Evolutionary conservation across 352 stramenopile genomes (phyloP).

Genomic region (Blastocystis sp.): DNA sequence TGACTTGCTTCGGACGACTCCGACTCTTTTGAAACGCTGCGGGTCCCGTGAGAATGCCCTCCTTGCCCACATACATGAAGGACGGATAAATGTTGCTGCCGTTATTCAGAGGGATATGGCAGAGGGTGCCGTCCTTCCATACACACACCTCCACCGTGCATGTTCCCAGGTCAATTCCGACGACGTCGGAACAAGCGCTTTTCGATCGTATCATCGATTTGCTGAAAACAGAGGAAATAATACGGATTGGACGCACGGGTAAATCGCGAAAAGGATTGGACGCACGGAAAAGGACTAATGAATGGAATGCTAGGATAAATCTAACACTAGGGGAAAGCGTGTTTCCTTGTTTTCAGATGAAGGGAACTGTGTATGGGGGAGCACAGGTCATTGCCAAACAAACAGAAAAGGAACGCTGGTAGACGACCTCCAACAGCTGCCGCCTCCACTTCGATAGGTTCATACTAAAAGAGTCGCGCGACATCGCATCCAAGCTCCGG

Average conservation of each 20-base stretch:
- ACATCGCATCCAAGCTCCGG: neutral
- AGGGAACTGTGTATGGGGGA: no score
- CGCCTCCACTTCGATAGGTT: neutral
- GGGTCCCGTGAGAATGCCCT: neutral
- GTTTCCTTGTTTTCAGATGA: no score
- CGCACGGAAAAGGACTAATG: no score
- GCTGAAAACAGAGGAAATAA: neutral
- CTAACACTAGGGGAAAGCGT: no score
- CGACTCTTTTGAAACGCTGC: neutral
- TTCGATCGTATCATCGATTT: no score
- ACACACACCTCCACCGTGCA: neutral
- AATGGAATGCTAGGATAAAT: no score
- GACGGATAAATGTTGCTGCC: neutral
- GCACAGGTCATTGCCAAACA: no score
- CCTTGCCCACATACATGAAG: neutral
- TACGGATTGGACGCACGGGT: neutral
- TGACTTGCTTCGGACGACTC: neutral
- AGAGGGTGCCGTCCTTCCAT: neutral
- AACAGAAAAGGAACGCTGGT: neutral
- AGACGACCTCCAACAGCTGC: neutral
- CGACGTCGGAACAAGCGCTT: neutral
- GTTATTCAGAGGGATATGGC: neutral
- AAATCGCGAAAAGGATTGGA: no score
- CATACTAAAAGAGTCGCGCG: conserved; percentile 13
- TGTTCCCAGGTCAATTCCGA: neutral